These are phyloP conservation scores for Mallotus repandus DNA, from an alignment of 441 rosid species.

Conservation along the genomic window DNA sequence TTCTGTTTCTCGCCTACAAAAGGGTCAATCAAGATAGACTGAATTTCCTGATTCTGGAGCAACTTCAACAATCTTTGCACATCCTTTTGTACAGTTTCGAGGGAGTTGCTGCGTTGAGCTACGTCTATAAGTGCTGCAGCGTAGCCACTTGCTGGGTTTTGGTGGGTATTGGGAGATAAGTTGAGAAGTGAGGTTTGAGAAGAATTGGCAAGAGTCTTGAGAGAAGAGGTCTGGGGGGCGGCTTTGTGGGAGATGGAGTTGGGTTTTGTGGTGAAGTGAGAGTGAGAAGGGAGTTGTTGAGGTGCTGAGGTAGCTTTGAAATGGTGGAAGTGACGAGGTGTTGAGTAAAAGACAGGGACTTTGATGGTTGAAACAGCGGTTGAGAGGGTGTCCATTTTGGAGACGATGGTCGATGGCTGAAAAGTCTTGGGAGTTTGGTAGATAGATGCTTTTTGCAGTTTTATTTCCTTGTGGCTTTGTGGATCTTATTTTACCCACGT, in stretches of 20 bases:
- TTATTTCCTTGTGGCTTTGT: too few relatives aligned
- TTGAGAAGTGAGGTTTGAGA: neutral
- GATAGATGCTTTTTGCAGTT: too few relatives aligned
- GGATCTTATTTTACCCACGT: too few relatives aligned
- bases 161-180: conserved; percentile 34
- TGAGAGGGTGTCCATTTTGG: conserved; percentile 55
- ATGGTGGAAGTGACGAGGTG: conserved; percentile 32
- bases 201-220: conserved; percentile 20
- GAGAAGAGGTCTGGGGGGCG: conserved; percentile 1
- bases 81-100: conserved; percentile 40
- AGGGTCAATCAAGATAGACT: conserved; percentile 26
- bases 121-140: conserved; percentile 65
- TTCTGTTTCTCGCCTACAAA: conserved; percentile 39
- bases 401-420: neutral
- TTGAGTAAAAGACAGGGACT: conserved; percentile 33
- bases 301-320: conserved; percentile 28
- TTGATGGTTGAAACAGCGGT: conserved; percentile 49
- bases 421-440: too few relatives aligned
- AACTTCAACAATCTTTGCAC: conserved; percentile 40
- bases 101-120: conserved; percentile 43
- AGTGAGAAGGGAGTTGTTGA: conserved; percentile 20
- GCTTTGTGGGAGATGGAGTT: conserved; percentile 19
- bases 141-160: conserved; percentile 53
- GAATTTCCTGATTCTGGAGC: conserved; percentile 27
- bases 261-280: conserved; percentile 34